A percentile compares a stretch with the other conserved stretches of the same genome.
These are phyloP conservation scores for Cutaneotrichosporon sp. DNA, from an alignment of 1,284 basidiomycete genomes.

Conservation along the genomic window DNA sequence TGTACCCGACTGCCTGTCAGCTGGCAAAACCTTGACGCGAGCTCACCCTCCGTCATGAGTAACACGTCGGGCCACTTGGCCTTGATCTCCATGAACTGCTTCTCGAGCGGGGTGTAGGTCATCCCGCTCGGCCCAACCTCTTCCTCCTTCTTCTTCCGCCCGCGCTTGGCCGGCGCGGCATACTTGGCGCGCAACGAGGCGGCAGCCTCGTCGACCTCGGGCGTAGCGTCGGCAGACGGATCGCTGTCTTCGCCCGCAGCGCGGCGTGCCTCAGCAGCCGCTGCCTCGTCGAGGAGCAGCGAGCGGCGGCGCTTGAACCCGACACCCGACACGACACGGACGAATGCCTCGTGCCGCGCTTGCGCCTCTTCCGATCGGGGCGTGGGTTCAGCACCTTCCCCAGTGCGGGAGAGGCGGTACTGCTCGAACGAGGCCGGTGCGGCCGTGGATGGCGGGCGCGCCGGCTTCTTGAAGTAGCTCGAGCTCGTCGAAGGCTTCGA, in stretches of 20 bases:
- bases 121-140: constrained; percentile 73
- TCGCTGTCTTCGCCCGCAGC: constrained; percentile 20
- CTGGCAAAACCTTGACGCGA: background rate
- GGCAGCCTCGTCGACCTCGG: constrained; percentile 19
- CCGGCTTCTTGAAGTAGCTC: constrained; percentile 1
- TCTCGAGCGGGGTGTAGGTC: constrained; percentile 78
- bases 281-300: constrained; percentile 52
- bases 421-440: constrained; percentile 14
- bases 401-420: constrained; percentile 25
- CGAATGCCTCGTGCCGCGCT: constrained; percentile 41
- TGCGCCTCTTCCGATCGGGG: constrained; percentile 35
- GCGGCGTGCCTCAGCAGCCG: constrained; percentile 38
- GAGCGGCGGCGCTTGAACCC: constrained; percentile 43
- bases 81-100: constrained; percentile 75
- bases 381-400: background rate
- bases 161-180: constrained; percentile 30
- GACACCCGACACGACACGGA: constrained; percentile 24
- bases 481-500: background rate
- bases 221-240: background rate
- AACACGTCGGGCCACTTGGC: constrained; percentile 71
- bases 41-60: constrained; percentile 71
- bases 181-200: constrained; percentile 39
- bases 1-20: constrained; percentile 68
- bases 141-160: constrained; percentile 51
- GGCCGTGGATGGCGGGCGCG: background rate